Base-by-base conservation (phyloP, 1,284 basidiomycete genomes). In the Ganoderma sinense region DNA sequence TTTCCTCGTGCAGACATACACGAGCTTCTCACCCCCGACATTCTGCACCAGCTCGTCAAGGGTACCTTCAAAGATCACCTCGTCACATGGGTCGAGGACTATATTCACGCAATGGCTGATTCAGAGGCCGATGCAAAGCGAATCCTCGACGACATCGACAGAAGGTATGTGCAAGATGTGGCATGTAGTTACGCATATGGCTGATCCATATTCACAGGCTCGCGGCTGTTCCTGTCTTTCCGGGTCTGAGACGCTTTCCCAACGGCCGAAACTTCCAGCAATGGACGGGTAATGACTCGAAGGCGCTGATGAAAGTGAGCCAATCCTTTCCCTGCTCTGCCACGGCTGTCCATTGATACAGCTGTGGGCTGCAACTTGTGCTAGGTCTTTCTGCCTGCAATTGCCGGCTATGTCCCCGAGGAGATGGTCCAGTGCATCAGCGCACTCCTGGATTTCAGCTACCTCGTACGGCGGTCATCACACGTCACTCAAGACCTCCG, bases 201-300 rank as follows among this genome's bases (percentile, higher is more conserved):
- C 16, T 59, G n/a, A 51, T 2, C 11, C 39, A 8, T 20, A 20
- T 36, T n/a, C 18, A 26, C 29, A 60, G 66, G 1, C 10, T 75
- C 60, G 69, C 69, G 11, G 63, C 63, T 0, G 73, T 58, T 0
- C 69, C 74, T 0, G 0, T 55, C 5, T 76, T 75, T 39, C 65
- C 70, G 10, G 75, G 73, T 4, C 61, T 76, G 0, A 64, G 70
- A 2, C 69, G 67, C 1, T 76, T 76, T 51, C 67, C 61, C 0
- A 14, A 76, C 23, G 70, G 75, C 0, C 53, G 69, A 0, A 65
- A 62, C 36, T 76, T 75, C 40, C 66, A 69, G 16, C 74, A 76
- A 31, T 76, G 75, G 75, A 76, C 74, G 0, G 75, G 75, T 0
- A 56, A 76, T 33, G 71, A 75, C 36, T 74, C 73, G 0, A 74